Evolutionary conservation across 2,329 filamentous ascomycete genomes (phyloP), one percentile per base, ranked within the genome.

Genomic region (Xylariales sp.): DNA sequence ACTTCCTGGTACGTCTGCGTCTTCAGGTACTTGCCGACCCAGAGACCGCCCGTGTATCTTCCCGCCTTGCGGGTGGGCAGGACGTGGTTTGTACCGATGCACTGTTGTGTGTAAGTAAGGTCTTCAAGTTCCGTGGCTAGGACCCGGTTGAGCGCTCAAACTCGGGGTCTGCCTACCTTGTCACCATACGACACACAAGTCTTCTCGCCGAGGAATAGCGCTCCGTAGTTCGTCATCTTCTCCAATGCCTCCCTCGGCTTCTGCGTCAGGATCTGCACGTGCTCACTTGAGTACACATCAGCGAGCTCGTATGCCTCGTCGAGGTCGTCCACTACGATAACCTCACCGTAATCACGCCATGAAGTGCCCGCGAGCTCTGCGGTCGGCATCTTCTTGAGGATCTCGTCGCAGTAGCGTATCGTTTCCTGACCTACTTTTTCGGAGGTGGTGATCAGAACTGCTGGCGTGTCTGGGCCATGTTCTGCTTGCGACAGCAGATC

Each of bases 1-100:
- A 76, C 71, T 45, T 75, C 70, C 48, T 76, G 72, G 47, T 76
- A 76, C 1, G 73, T 76, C n/a, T 65, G 59, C 0, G 71, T 76
- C 24, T 65, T 62, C 12, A 76, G 56, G 46, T 63, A 76, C 51
- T 76, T 76, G n/a, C 73, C 71, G 2, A 76, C 72, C 72, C 72
- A 76, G 3, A 76, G 58, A 2, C 73, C 73, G 2, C 72, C 72
- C 0, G 72, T 76, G 48, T 71, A 76, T 3, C 67, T 54, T 0
- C 67, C 65, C 0, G 70, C 71, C 15, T 64, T 63, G 2, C 64
- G 58, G 0, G 73, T 76, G 1, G 73, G 72, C 0, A 77, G 59
- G 3, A 76, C 72, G 48, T 76, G 73, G 50, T 76, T 76, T 3
- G 73, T 76, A 1, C 72, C 73, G 44, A 76, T 76, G 25, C 67